Evolutionary conservation across 108 stramenopile genomes (phyloP), one percentile per base, ranked within the genome.

Genomic region (Conticribra guillardii): DNA sequence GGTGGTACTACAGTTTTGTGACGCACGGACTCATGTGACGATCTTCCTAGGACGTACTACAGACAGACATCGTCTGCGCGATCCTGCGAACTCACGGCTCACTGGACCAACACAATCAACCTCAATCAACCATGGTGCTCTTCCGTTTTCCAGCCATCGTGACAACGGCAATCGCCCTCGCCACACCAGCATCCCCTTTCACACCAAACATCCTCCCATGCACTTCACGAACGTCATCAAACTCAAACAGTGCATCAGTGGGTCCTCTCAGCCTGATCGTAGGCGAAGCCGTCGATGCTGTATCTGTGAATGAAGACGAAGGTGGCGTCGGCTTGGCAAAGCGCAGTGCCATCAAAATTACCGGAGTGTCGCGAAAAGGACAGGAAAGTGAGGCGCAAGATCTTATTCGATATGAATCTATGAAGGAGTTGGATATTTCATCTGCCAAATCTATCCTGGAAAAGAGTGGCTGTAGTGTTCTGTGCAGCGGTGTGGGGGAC

Each of bases 281-380:
- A 54, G 86, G 79, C 8, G 82, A 85, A 47, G 64, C 67, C 0
- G 67, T 58, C 17, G 84, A 87, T 27, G 62, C 60, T 3, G 76
- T 64, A 45, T 32, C 67, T 3, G 21, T 83, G 49, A 85, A 88
- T 66, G 74, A 73, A 34, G 74, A 81, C 19, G 54, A 59, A 54
- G 90, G 90, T 52, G 87, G 90, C 9, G 86, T 91, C 18, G 76
- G 80, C 18, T 49, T 91, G 32, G 86, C 90, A 0, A 57, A 75
- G 41, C 85, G 86, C 4, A 76, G 69, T 34, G 87, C 86, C 58
- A 69, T 91, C 50, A 85, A 85, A 61, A 82, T 91, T 18, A 33
- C 67, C 22, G 90, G 87, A 48, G 67, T 24, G 44, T 85, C 69
- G 45, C 67, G 64, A 74, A 85, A 65, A 81, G 85, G 52, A 69